A percentile compares a stretch with the other conserved stretches of the same genome.
Evolutionary conservation across 1,284 basidiomycete genomes (phyloP).

Genomic region (Rhodotorula sp.): DNA sequence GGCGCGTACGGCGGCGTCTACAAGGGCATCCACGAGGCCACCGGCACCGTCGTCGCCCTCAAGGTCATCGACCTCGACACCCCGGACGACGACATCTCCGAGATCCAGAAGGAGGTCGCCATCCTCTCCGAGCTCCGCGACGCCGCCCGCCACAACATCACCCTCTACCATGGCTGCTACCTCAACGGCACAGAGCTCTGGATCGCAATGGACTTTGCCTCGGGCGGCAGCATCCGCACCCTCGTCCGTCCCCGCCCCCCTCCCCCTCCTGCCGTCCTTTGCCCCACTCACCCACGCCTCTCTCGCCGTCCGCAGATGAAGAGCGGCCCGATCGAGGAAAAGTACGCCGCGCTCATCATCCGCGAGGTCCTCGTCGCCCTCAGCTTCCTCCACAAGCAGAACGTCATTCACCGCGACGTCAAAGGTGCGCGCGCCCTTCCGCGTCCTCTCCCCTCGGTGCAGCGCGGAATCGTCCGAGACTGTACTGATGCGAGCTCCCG

Average conservation of each 20-base stretch:
- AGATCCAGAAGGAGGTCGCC: slow-evolving; percentile 95
- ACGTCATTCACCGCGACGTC: slow-evolving; percentile 95
- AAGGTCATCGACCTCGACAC: slow-evolving; percentile 95
- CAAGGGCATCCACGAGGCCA: slow-evolving; percentile 60
- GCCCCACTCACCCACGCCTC: too few relatives aligned
- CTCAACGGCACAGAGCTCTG: slow-evolving; percentile 93
- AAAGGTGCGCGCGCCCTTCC: slow-evolving; percentile 58
- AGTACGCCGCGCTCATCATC: slow-evolving; percentile 81
- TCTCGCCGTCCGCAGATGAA: slow-evolving; percentile 78
- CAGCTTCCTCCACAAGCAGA: slow-evolving; percentile 83
- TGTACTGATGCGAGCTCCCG: background rate
- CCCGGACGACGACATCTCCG: slow-evolving; percentile 84
- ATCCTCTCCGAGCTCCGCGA: slow-evolving; percentile 81
- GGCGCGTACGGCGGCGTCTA: slow-evolving; percentile 96
- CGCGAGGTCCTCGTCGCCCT: slow-evolving; percentile 86
- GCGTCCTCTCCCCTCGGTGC: background rate
- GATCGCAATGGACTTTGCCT: slow-evolving; percentile 98
- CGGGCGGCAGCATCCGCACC: slow-evolving; percentile 90
- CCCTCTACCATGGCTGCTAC: slow-evolving; percentile 93
- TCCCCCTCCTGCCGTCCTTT: too few relatives aligned
- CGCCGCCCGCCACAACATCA: slow-evolving; percentile 80
- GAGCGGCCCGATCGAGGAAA: slow-evolving; percentile 78
- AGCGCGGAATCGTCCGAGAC: background rate
- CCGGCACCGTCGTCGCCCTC: slow-evolving; percentile 53
- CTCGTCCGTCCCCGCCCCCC: slow-evolving; percentile 57